Evolutionary conservation across 2,329 filamentous ascomycete genomes (phyloP).

Genomic region (Pseudogymnoascus sp.): DNA sequence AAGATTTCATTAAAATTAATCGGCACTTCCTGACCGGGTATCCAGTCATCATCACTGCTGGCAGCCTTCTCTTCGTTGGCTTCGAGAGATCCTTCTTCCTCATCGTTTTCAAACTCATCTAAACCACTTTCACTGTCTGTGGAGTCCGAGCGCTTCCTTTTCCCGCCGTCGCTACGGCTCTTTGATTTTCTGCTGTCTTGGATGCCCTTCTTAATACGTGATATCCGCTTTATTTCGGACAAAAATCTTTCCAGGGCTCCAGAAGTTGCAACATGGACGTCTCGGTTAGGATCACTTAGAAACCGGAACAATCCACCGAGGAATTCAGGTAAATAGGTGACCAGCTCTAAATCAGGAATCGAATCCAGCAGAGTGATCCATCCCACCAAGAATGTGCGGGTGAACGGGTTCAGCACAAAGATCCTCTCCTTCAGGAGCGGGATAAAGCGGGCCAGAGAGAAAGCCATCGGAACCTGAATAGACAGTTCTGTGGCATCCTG

Average conservation of each 20-base stretch:
- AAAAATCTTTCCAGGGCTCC: constrained; percentile 84
- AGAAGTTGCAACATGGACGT: constrained; percentile 93
- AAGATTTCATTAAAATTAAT: constrained; percentile 89
- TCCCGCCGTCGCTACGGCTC: constrained; percentile 48
- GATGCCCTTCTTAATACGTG: constrained; percentile 85
- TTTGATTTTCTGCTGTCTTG: constrained; percentile 73
- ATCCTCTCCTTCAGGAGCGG: constrained; percentile 91
- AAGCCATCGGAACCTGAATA: constrained; percentile 69
- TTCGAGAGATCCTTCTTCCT: constrained; percentile 54
- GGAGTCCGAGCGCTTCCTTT: constrained; percentile 63
- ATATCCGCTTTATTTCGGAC: constrained; percentile 89
- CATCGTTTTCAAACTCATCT: constrained; percentile 43
- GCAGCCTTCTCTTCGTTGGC: constrained; percentile 51
- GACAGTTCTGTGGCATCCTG: constrained; percentile 41
- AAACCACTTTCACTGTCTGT: constrained; percentile 56
- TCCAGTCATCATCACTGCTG: constrained; percentile 84
- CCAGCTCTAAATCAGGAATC: constrained; percentile 91
- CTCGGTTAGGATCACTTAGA: constrained; percentile 80
- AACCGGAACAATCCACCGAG: constrained; percentile 85
- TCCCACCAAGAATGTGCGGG: constrained; percentile 86
- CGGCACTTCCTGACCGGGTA: constrained; percentile 92
- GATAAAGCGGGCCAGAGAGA: constrained; percentile 85
- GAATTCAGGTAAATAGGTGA: constrained; percentile 87
- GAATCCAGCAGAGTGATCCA: constrained; percentile 95
- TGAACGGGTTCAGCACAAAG: constrained; percentile 89